Evolutionary conservation across 805 yeast species (phyloP).

Genomic region (Candida sithepensis): DNA sequence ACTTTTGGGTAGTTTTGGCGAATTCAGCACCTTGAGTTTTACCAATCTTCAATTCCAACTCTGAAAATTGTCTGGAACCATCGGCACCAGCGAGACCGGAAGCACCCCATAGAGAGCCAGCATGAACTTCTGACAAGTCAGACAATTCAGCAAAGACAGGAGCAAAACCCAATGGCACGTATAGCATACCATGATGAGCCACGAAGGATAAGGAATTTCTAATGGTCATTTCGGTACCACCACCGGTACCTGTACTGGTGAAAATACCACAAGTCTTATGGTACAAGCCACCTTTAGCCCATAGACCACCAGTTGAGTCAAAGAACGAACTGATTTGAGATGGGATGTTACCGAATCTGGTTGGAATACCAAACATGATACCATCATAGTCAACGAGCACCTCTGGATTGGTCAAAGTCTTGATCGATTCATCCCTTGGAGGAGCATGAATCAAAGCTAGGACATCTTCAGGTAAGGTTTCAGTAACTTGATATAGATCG

Average conservation of each 20-base stretch:
- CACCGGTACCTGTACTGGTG: constrained; percentile 75
- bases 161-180: constrained; percentile 74
- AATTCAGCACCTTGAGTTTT: constrained; percentile 66
- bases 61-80: constrained; percentile 68
- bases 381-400: constrained; percentile 69
- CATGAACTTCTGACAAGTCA: constrained; percentile 63
- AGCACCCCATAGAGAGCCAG: constrained; percentile 86
- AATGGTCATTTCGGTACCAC: constrained; percentile 77
- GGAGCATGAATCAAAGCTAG: constrained; percentile 60
- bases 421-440: constrained; percentile 51
- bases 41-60: constrained; percentile 61
- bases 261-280: constrained; percentile 77
- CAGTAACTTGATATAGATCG: constrained; percentile 70
- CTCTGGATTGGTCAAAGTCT: constrained; percentile 54
- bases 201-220: constrained; percentile 60
- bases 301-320: constrained; percentile 74
- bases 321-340: constrained; percentile 75
- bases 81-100: constrained; percentile 75
- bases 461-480: constrained; percentile 63
- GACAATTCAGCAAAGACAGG: constrained; percentile 50
- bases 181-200: constrained; percentile 79
- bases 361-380: constrained; percentile 79
- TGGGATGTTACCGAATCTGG: constrained; percentile 79
- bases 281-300: constrained; percentile 70
- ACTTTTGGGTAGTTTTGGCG: constrained; percentile 39